Evolutionary conservation across 208 protist species (phyloP), one percentile per base, ranked within the genome.

Genomic region (Trypanosoma brucei): DNA sequence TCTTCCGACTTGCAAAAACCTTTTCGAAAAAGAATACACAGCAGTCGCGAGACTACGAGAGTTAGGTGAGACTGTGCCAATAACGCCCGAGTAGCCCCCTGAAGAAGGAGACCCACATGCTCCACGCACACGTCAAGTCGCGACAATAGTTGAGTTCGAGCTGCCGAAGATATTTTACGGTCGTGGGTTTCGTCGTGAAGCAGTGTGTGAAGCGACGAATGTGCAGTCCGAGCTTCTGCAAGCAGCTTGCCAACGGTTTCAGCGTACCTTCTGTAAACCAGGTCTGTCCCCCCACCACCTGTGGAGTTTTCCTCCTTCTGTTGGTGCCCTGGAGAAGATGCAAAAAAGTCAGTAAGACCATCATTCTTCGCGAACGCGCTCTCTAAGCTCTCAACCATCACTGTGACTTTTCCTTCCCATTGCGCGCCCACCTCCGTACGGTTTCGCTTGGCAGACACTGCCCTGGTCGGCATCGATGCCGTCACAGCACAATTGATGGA

Each of bases 1-100:
- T 87, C 84, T 45, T 95, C 90, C 3, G 80, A 66, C 56, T 95
- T 97, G 70, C 97, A 98, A 72, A 98, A 98, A 49, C 97, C 97
- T 52, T 97, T 90, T 61, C 83, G 88, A 31, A 98, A 69, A 36
- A 98, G 79, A 33, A 93, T 83, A n/a, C 79, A 78, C 55, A 98
- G 91, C 31, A 97, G 78, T 3, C 84, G 77, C 34, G 92, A 50
- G n/a, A 97, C 40, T n/a, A 96, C 81, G 38, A 95, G 78, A 34
- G 81, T 79, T 37, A 96, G 73, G 58, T 83, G 67, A 31, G 72
- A 77, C 64, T 92, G 84, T 9, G 83, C 65, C 9, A 58, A 59
- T 9, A 95, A 60, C 31, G 78, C 72, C 0, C 9, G 22, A 50
- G 66, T 22, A 61, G 80, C 49, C 33, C 62, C 67, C 14, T 62